Evolutionary conservation across 2,329 filamentous ascomycete genomes (phyloP).

Genomic region (Botrytis cinerea): DNA sequence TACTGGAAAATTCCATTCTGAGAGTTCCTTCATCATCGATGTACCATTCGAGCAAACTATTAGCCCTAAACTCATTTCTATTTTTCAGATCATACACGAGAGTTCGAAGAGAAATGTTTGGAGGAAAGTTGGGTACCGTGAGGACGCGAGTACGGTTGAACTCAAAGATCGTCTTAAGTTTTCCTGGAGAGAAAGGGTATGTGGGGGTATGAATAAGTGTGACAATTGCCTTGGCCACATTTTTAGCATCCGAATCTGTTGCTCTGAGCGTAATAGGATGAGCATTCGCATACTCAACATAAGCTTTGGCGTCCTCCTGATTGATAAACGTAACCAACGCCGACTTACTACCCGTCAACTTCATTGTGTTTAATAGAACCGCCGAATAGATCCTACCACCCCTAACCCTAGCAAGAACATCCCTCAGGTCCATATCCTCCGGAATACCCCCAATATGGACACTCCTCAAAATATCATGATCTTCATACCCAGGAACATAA

Average conservation of each 20-base stretch:
- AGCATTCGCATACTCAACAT: slow-evolving; percentile 27
- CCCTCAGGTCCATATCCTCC: slow-evolving; percentile 27
- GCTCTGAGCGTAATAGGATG: slow-evolving; percentile 29
- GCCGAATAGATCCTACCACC: slow-evolving; percentile 34
- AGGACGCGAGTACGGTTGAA: slow-evolving; percentile 29
- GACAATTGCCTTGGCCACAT: slow-evolving; percentile 24
- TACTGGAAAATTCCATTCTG: slow-evolving; percentile 34
- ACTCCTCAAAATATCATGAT: slow-evolving; percentile 31
- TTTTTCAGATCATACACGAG: slow-evolving; percentile 26
- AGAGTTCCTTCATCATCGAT: slow-evolving; percentile 31
- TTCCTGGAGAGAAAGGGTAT: slow-evolving; percentile 27
- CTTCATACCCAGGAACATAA: slow-evolving; percentile 29
- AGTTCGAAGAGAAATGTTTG: slow-evolving; percentile 20
- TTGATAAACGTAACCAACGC: slow-evolving; percentile 35
- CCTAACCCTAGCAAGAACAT: slow-evolving; percentile 34
- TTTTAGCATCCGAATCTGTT: not conserved
- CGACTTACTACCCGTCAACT: slow-evolving; percentile 26
- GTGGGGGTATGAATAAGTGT: slow-evolving; percentile 34
- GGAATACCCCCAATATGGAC: slow-evolving; percentile 35
- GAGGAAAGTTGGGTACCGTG: slow-evolving; percentile 28
- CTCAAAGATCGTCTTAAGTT: slow-evolving; percentile 1
- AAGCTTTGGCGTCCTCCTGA: slow-evolving; percentile 33
- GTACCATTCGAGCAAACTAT: slow-evolving; percentile 31
- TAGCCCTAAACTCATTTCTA: slow-evolving; percentile 21
- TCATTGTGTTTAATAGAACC: slow-evolving; percentile 26